Conservation (phyloP, 169 alveolate genomes). For the Babesia bovis region DNA sequence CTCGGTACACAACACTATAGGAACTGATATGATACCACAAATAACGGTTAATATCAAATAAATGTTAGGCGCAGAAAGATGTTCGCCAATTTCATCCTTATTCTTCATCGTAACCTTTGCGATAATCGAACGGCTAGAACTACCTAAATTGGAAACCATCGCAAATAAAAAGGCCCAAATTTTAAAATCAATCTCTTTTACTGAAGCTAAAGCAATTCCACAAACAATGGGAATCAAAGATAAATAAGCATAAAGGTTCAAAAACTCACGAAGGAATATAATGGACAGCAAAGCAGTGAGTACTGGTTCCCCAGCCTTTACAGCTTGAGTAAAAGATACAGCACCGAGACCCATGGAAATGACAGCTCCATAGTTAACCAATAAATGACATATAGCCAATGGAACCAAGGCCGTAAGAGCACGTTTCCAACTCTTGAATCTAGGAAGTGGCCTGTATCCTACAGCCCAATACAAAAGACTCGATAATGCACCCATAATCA, state of each 20-base stretch:
- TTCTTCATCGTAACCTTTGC: slow-evolving; percentile 78
- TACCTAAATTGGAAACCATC: slow-evolving; percentile 78
- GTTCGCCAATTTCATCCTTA: slow-evolving; percentile 71
- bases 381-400: slow-evolving; percentile 77
- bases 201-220: slow-evolving; percentile 79
- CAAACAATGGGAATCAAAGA: slow-evolving; percentile 74
- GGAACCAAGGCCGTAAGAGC: slow-evolving; percentile 71
- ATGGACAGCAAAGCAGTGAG: slow-evolving; percentile 77
- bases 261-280: slow-evolving; percentile 62
- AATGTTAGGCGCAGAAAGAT: slow-evolving; percentile 71
- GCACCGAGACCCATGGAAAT: slow-evolving; percentile 81
- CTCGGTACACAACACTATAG: slow-evolving; percentile 71
- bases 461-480: slow-evolving; percentile 49
- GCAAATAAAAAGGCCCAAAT: slow-evolving; percentile 80
- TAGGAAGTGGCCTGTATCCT: slow-evolving; percentile 61
- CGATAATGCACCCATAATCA: slow-evolving; percentile 75
- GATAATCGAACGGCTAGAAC: slow-evolving; percentile 68
- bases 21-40: slow-evolving; percentile 74
- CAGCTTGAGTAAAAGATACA: slow-evolving; percentile 82
- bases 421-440: slow-evolving; percentile 43
- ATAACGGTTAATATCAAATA: slow-evolving; percentile 76
- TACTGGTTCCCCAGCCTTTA: slow-evolving; percentile 84
- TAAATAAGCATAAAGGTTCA: slow-evolving; percentile 69
- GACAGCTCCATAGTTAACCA: slow-evolving; percentile 84
- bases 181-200: slow-evolving; percentile 77